Evolutionary conservation across 192 early-diverging fungal genomes (phyloP), one percentile per base, ranked within the genome.

Genomic region (Umbelopsis ramanniana): DNA sequence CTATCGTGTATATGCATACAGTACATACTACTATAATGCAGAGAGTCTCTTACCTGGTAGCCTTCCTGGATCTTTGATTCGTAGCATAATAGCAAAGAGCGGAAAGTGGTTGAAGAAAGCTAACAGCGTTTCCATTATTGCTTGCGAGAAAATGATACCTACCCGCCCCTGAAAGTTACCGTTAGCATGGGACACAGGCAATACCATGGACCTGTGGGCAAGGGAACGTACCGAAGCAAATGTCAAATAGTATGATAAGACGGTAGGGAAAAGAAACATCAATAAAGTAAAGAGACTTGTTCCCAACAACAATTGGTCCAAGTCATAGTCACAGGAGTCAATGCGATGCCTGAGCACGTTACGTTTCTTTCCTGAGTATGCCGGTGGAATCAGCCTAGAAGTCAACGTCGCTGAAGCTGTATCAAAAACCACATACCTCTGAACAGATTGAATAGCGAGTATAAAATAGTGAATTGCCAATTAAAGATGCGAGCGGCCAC

Each of bases 81-180:
- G 84, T 38, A 96, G 72, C 85, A 96, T 88, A n/a, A 97, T 83
- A 33, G 95, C 95, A 85, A 98, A 97, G 12, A 97, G 79, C 15
- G 97, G 97, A 74, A 97, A 98, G 75, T 99, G 97, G 75, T 99
- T 99, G 24, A 99, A 80, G 52, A 96, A 87, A 0, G 93, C 95
- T 19, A 99, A 79, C 4, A 93, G 23, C 12, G 96, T 93, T 77
- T 99, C 96, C 79, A 94, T 80, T 4, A 88, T 76, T 1, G 90
- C 94, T 74, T 96, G 94, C 3, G 93, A 83, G 68, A 89, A 85
- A 23, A 97, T 90, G 23, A 97, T 88, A 2, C 84, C 88, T 1
- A 98, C 84, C 15, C 96, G 90, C 68, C 91, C 88, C 89, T 94
- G 76, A 15, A 22, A 68, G 29, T 52, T 29, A 52, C 45, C 22